Evolutionary conservation across 2,329 filamentous ascomycete species (phyloP), one percentile per base, ranked within the genome.

Genomic region (Fusarium compactum): DNA sequence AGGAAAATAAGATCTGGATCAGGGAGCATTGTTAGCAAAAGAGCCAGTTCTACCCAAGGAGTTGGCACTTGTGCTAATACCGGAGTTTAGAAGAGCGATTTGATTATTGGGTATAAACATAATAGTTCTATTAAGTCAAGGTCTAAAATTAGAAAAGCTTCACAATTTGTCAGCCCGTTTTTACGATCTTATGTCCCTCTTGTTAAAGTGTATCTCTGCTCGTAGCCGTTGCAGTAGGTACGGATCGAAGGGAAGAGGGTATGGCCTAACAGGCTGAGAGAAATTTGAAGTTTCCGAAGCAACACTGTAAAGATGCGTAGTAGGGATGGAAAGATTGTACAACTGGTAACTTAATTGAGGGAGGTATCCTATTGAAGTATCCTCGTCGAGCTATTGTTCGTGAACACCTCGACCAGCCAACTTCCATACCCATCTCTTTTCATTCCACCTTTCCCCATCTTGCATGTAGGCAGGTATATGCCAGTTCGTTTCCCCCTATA

Each of bases 51-150:
- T 22, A 29, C 20, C 14, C 32, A 43, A 30, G 24, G 22, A 32
- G 25, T 29, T 48, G 29, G 45, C 50, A 54, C 46, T 58, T 32
- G 41, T 51, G 51, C 43, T 25, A 38, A 48, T 10, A 47, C 30
- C 24, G 50, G 50, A 53, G 50, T 53, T 53, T 43, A 34, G 32
- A 53, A 41, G 32, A 53, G 50, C 50, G 50, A 41, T 53, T 43
- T 53, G 34, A 53, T 52, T 52, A 41, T 53, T 53, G 34, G 50
- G 32, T 38, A 53, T 43, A 40, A 53, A 41, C 50, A 41, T 53
- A 41, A 43, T 53, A 29, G 32, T 53, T 53, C 50, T 53, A 53
- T 53, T 20, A 27, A 53, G 41, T 43, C 38, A 25, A 53, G n/a
- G 32, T 25, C 24, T 40, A 25, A 41, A 53, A 53, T 16, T 16